Evolutionary conservation across 2,329 filamentous ascomycete genomes (phyloP), one percentile per base, ranked within the genome.

Genomic region (Huntiella savannae): DNA sequence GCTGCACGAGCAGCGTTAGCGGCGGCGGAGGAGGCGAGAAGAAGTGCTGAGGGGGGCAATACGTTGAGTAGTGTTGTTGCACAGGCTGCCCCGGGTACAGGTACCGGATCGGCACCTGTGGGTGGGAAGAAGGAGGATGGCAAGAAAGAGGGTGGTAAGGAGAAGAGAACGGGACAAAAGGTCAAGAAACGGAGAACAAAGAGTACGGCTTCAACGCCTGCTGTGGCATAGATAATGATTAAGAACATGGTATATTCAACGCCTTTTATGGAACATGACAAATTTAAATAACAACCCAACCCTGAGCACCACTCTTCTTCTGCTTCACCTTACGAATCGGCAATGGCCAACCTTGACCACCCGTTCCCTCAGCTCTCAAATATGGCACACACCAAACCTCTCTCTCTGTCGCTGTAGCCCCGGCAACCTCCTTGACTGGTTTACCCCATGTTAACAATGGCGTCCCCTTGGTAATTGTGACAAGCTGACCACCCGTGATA

Each of bases 371-470:
- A 0, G 82, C 78, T 44, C 77, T 65, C 52, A 96, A 58, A 53
- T 78, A 80, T 41, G 87, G 79, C 53, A 88, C 74, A 2, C 93
- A 82, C 74, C 82, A 92, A 54, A 82, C 86, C 61, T 91, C 80
- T 42, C 87, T 71, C 51, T 62, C 58, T 1, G 56, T 55, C 19
- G 58, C 55, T 40, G 58, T 62, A 36, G 62, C 60, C 43, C 63
- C 57, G 52, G 71, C 64, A 11, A 82, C 73, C 66, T 91, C 87
- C 54, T 91, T 91, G 57, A 95, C 78, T 1, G 91, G 88, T 65
- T 96, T 96, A 3, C 85, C 83, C 53, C 88, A 86, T 34, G 74
- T 74, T 16, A 96, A 60, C 46, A 98, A 64, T 42, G 86, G 83
- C 10, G 91, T 96, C 0, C 82, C 83, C 58, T 85, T 80, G 4